Conservation (phyloP, 768 basidiomycete genomes). For the Astraeus odoratus region DNA sequence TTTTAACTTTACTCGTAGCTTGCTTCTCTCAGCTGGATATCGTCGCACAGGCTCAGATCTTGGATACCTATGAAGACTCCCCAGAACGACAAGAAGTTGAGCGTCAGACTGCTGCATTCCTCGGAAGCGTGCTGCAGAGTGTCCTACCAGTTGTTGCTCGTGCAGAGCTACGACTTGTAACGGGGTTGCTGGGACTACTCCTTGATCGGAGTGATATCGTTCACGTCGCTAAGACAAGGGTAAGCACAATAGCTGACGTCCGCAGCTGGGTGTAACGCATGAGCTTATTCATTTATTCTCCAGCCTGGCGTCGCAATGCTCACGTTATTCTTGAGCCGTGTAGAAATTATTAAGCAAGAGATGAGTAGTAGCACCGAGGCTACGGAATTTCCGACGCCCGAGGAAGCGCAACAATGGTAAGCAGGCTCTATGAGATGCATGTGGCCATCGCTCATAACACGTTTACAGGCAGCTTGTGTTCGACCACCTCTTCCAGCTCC, state of each 20-base stretch:
- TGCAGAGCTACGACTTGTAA: constrained; percentile 74
- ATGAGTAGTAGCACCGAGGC: constrained; percentile 45
- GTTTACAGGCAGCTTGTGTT: constrained; percentile 74
- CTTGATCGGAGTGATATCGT: constrained; percentile 73
- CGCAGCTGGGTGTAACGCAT: constrained; percentile 3
- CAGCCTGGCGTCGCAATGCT: constrained; percentile 90
- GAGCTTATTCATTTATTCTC: background rate
- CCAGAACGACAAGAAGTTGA: constrained; percentile 65
- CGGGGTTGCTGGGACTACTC: constrained; percentile 78
- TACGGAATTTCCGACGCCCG: constrained; percentile 52
- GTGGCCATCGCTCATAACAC: constrained; percentile 10
- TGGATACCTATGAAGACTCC: constrained; percentile 62
- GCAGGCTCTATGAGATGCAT: constrained; percentile 3
- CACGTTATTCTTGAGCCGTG: constrained; percentile 85
- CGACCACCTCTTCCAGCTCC: constrained; percentile 76
- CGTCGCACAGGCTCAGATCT: constrained; percentile 64
- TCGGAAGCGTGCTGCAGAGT: constrained; percentile 79
- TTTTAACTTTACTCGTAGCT: constrained; percentile 87
- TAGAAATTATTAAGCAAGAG: constrained; percentile 84
- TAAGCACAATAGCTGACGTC: constrained; percentile 31
- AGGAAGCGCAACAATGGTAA: constrained; percentile 80
- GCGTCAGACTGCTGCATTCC: constrained; percentile 84
- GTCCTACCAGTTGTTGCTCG: constrained; percentile 77
- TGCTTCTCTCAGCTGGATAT: constrained; percentile 95
- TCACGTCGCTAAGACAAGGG: constrained; percentile 71